Evolutionary conservation across 2,329 filamentous ascomycete species (phyloP), one percentile per base, ranked within the genome.

Genomic region (Fusarium ambrosium): DNA sequence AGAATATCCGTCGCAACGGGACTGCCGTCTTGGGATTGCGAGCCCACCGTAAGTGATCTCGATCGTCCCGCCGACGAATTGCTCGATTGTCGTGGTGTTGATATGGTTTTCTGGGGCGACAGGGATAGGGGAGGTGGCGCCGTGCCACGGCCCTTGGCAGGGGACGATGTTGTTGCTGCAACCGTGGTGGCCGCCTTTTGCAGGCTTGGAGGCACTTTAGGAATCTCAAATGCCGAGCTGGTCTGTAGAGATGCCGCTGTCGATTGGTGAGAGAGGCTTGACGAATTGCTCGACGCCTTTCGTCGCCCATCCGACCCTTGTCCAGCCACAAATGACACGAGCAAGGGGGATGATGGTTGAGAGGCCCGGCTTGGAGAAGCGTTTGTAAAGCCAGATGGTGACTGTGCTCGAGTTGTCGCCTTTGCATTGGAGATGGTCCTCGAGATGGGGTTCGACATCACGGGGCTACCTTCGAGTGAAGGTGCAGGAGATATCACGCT

Each of bases 261-360:
- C 36, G 94, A 94, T 75, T 95, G 93, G 75, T 97, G 94, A 0
- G 95, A 97, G 53, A 97, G 86, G 68, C 91, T 93, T 5, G 95
- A 97, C 1, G 94, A 94, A 74, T 93, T 96, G 80, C 94, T 97
- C 4, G 97, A 98, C 6, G 94, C 95, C 85, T 99, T 99, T 58
- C 97, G 91, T 70, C 95, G 91, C 51, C 86, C 85, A 69, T 98
- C 95, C 63, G 91, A 89, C 65, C 92, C 91, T 77, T 94, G 93
- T 7, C 94, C 94, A 14, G 96, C 94, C 69, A 96, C 95, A 82
- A 99, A 99, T 7, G 97, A 97, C 10, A 98, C 94, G n/a, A 98
- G 88, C n/a, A 99, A 86, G 0, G 97, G 97, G 7, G 84, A 86
- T 2, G 84, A 86, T 4, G 97, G 89, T 76, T 91, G 89, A 2